These are phyloP conservation scores for Rheum nobile DNA, from an alignment of 148 eudicot genomes.

Conservation along the genomic window DNA sequence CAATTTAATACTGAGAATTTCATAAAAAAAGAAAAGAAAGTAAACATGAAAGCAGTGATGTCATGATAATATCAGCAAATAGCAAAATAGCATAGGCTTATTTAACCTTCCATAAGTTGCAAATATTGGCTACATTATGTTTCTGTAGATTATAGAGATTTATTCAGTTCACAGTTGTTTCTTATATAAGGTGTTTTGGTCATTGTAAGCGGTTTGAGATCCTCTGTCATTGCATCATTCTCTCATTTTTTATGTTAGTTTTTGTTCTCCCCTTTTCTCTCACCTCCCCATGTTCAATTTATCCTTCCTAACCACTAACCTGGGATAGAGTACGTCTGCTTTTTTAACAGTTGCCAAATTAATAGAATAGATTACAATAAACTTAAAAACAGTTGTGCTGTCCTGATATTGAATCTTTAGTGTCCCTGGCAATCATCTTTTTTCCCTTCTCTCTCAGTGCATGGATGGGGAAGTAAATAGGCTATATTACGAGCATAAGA, in stretches of 20 bases:
- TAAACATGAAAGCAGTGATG: neutral
- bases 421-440: neutral
- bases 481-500: too few relatives aligned
- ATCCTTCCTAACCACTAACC: too few relatives aligned
- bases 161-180: neutral
- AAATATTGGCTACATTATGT: neutral
- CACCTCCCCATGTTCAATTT: too few relatives aligned
- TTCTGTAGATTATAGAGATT: neutral
- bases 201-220: neutral
- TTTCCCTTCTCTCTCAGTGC: neutral
- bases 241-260: too few relatives aligned
- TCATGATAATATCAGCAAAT: neutral
- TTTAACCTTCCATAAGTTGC: neutral
- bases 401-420: neutral
- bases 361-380: too few relatives aligned
- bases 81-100: neutral
- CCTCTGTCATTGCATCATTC: neutral
- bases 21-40: neutral
- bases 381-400: neutral
- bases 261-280: too few relatives aligned
- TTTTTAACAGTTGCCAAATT: too few relatives aligned
- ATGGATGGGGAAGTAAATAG: too few relatives aligned
- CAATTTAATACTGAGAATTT: neutral
- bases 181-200: neutral
- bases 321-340: too few relatives aligned